These are phyloP conservation scores for Acanthamoeba culbertsoni DNA, from an alignment of 208 protist genomes.

Conservation along the genomic window DNA sequence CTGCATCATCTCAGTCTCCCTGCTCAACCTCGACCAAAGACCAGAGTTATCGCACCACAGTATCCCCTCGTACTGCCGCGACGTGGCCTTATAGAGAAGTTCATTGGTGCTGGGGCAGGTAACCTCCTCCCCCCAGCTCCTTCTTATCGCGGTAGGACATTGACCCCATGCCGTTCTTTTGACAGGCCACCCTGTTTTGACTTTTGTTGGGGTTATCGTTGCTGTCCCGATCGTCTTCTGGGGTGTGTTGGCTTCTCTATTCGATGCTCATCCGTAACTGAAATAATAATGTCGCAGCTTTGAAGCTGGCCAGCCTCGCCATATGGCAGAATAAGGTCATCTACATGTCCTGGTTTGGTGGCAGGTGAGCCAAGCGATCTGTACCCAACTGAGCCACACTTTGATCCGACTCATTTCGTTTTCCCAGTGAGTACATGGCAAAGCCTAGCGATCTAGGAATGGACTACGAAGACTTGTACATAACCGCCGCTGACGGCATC, in stretches of 20 bases:
- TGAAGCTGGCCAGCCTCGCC: neutral
- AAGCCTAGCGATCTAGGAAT: neutral
- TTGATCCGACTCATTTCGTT: neutral
- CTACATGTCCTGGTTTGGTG: constrained; percentile 53
- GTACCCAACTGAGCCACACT: neutral
- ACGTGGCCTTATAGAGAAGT: neutral
- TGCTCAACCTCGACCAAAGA: too few relatives aligned
- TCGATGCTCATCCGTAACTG: too few relatives aligned
- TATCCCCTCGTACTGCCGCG: too few relatives aligned
- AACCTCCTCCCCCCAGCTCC: neutral
- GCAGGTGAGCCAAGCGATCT: neutral
- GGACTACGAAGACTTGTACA: constrained; percentile 14
- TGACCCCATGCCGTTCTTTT: neutral
- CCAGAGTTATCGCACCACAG: neutral
- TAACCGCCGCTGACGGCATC: neutral
- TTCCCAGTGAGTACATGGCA: neutral
- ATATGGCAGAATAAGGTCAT: constrained; percentile 52
- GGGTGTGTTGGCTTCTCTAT: neutral
- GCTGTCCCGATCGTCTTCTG: constrained; percentile 37
- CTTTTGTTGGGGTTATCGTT: neutral
- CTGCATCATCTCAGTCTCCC: too few relatives aligned
- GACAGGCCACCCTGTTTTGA: constrained; percentile 28
- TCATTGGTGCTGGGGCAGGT: neutral
- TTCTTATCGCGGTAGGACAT: neutral
- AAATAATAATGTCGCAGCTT: too few relatives aligned